Base-by-base conservation (phyloP, 2,329 filamentous ascomycete genomes). In the Aspergillus sp. region DNA sequence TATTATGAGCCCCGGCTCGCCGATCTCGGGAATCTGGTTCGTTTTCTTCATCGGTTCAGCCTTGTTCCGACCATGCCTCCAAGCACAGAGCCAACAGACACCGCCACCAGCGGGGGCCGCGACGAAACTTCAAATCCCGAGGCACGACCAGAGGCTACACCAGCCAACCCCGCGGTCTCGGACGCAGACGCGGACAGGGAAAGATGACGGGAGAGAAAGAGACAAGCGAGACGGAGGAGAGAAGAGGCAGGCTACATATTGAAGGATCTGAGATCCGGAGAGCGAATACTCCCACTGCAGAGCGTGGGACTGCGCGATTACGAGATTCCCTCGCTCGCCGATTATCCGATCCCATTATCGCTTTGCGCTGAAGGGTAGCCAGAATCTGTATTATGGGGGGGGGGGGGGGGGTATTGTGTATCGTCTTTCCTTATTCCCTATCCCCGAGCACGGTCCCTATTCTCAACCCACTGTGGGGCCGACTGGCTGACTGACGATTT, bases 81-180 rank as follows among this genome's bases (percentile, higher is more conserved):
- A 49, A 49, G 46, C 32, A 49, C 21, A 49, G 46, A 49, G 46
- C 46, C 46, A 49, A 49, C 32, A 40, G 46, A 42, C 46, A 49
- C 46, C 46, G 21, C 46, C 46, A 25, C 46, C 32, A 49, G 46
- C 32, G 19, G 31, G 46, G 46, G 46, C 46, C 46, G 46, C 46
- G 17, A 40, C 32, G 46, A 49, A 49, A 49, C 46, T 49, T 49
- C 32, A 49, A 23, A 21, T 32, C 46, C 32, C 31, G 29, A 32
- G n/a, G n/a, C n/a, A n/a, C n/a, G n/a, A n/a, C n/a, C n/a, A n/a
- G n/a, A n/a, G n/a, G n/a, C n/a, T n/a, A n/a, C n/a, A n/a, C n/a
- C n/a, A n/a, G n/a, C n/a, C n/a, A n/a, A n/a, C n/a, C n/a, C n/a
- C n/a, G n/a, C n/a, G n/a, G n/a, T n/a, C n/a, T n/a, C n/a, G n/a